Conservation (phyloP, 768 basidiomycete species). For the Rhodocollybia butyracea region DNA sequence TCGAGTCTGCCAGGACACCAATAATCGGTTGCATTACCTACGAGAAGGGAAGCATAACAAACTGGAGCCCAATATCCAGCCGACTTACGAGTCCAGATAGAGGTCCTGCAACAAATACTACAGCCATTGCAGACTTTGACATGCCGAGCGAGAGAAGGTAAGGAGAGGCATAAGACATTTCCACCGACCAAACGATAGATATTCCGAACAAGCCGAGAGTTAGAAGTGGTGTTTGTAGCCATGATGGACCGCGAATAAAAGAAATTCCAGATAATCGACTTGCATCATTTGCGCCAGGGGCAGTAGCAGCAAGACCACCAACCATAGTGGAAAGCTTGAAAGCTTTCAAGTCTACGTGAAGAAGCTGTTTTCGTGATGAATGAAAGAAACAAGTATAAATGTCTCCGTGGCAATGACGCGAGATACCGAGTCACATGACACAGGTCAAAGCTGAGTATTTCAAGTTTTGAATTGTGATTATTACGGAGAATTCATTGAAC, state of each 20-base stretch:
- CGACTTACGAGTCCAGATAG: slow-evolving; percentile 89
- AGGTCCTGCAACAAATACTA: slow-evolving; percentile 92
- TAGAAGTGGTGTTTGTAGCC: slow-evolving; percentile 63
- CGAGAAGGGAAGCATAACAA: too few relatives aligned
- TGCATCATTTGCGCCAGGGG: not conserved
- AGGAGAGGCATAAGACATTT: slow-evolving; percentile 90
- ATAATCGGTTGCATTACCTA: slow-evolving; percentile 89
- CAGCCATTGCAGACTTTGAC: slow-evolving; percentile 80
- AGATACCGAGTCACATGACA: not conserved
- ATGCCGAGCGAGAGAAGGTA: slow-evolving; percentile 89
- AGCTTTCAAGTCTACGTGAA: not conserved
- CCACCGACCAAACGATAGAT: slow-evolving; percentile 90
- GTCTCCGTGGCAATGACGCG: not conserved
- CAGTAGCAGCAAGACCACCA: not conserved
- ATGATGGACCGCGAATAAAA: slow-evolving; percentile 62
- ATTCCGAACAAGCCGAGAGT: slow-evolving; percentile 82
- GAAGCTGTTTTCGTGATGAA: not conserved
- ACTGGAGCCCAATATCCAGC: slow-evolving; percentile 81
- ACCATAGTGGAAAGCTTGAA: not conserved
- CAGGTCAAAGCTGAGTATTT: not conserved
- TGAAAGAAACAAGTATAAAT: not conserved
- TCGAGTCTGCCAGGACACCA: slow-evolving; percentile 82
- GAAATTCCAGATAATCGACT: slow-evolving; percentile 23
- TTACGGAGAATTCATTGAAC: too few relatives aligned
- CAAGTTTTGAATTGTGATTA: not conserved